Evolutionary conservation across 306 rosid genomes (phyloP).

Genomic region (Malus fusca): DNA sequence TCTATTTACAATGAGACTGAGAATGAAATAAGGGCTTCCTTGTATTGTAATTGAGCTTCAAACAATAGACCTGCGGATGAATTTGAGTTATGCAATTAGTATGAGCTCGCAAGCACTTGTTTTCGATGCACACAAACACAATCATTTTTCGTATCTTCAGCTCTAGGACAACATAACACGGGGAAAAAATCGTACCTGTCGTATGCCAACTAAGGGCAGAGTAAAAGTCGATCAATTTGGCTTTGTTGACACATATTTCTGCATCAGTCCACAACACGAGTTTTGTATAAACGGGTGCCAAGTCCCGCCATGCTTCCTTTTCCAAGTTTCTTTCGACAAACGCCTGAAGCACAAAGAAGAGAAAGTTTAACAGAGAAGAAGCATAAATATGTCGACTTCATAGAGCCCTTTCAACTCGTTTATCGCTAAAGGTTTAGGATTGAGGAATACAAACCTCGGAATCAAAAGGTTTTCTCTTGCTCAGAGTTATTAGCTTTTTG

Average conservation of each 20-base stretch:
- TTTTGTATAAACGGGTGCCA: slow-evolving; percentile 59
- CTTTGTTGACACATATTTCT: slow-evolving; percentile 62
- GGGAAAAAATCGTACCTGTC: slow-evolving; percentile 34
- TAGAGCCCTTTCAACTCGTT: not conserved
- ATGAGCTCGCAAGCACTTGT: not conserved
- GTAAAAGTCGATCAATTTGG: slow-evolving; percentile 46
- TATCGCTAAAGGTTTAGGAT: too few relatives aligned
- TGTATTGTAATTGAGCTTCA: slow-evolving; percentile 50
- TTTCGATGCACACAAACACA: slow-evolving; percentile 1
- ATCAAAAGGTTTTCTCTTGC: slow-evolving; percentile 23
- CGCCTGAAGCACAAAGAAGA: slow-evolving; percentile 39
- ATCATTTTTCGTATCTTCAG: not conserved
- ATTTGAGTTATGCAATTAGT: not conserved
- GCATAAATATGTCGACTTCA: not conserved
- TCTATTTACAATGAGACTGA: slow-evolving; percentile 57
- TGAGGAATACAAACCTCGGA: slow-evolving; percentile 42
- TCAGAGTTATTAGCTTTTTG: slow-evolving; percentile 31
- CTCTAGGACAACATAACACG: not conserved
- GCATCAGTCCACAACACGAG: slow-evolving; percentile 64
- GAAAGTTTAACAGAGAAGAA: not conserved
- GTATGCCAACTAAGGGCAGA: slow-evolving; percentile 68
- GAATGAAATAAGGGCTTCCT: slow-evolving; percentile 66
- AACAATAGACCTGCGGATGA: slow-evolving; percentile 42
- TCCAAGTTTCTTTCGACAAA: slow-evolving; percentile 43
- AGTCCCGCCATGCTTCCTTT: slow-evolving; percentile 69